Percentiles rank a stretch among this genome's conserved stretches.
phyloP scores from a whole-genome alignment of 441 rosid genomes.

The Daphne laureola region DNA sequence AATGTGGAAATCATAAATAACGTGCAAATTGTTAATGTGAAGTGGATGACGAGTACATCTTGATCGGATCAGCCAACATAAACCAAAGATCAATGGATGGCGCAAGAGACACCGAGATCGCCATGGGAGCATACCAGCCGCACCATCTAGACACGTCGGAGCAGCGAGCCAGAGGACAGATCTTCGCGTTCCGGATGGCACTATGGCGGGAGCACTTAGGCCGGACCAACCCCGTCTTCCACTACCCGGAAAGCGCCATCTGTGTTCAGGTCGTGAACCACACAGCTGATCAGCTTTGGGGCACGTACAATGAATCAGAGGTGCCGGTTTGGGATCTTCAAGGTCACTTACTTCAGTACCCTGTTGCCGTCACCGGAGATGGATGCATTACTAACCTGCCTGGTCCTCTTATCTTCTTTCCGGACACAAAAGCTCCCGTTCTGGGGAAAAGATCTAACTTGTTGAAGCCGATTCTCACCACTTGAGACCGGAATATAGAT shows the following conservation, averaged over 20 bases:
- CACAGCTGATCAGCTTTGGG: conserved; percentile 71
- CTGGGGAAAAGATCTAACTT: conserved; percentile 77
- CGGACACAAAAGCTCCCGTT: conserved; percentile 76
- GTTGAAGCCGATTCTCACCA: conserved; percentile 90
- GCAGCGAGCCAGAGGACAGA: conserved; percentile 89
- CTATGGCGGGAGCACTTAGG: conserved; percentile 95
- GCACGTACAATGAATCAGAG: conserved; percentile 57
- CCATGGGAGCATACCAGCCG: conserved; percentile 97
- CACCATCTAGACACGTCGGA: conserved; percentile 54
- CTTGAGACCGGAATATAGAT: conserved; percentile 19
- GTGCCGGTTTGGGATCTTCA: conserved; percentile 64
- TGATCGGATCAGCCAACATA: conserved; percentile 93
- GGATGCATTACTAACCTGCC: conserved; percentile 62
- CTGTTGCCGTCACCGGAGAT: conserved; percentile 50
- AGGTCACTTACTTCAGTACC: conserved; percentile 88
- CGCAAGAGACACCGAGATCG: conserved; percentile 95
- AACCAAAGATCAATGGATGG: conserved; percentile 99
- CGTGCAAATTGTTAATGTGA: conserved; percentile 12
- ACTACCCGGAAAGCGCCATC: conserved; percentile 54
- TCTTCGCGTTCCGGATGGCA: conserved; percentile 92
- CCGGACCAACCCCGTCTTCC: conserved; percentile 63
- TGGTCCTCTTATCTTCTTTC: conserved; percentile 52
- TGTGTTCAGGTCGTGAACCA: conserved; percentile 64
- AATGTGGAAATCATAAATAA: background rate
- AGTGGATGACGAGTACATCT: conserved; percentile 97